Percentiles rank a stretch among this genome's conserved stretches.
Conservation (phyloP, 805 yeast species). For the Candida michaelii region DNA sequence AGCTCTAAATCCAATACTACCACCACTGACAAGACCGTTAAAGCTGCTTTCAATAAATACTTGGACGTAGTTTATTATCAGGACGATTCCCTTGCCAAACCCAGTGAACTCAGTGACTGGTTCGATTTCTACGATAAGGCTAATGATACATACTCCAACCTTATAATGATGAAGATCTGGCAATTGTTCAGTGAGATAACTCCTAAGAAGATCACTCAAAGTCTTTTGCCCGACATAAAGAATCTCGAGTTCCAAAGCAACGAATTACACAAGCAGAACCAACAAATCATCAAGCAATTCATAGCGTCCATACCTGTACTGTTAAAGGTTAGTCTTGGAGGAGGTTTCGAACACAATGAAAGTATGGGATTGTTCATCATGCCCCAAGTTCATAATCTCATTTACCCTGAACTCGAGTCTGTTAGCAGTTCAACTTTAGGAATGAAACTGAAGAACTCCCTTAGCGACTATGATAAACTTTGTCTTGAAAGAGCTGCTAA, state of each 20-base stretch:
- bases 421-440: slow-evolving; percentile 17
- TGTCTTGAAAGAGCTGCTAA: slow-evolving; percentile 37
- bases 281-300: slow-evolving; percentile 31
- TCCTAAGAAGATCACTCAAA: slow-evolving; percentile 20
- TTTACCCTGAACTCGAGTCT: slow-evolving; percentile 29
- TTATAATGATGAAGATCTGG: slow-evolving; percentile 62
- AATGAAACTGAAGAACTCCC: slow-evolving; percentile 20
- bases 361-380: slow-evolving; percentile 29
- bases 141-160: slow-evolving; percentile 48
- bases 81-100: slow-evolving; percentile 61
- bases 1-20: slow-evolving; percentile 38
- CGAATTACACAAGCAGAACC: slow-evolving; percentile 36
- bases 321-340: slow-evolving; percentile 29
- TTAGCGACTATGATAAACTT: slow-evolving; percentile 28
- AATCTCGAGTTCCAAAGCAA: slow-evolving; percentile 37
- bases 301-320: slow-evolving; percentile 28
- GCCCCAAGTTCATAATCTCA: slow-evolving; percentile 32
- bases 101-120: slow-evolving; percentile 73
- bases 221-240: slow-evolving; percentile 32
- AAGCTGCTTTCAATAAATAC: slow-evolving; percentile 71
- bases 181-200: slow-evolving; percentile 62
- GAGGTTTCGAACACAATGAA: slow-evolving; percentile 21
- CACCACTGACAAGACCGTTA: slow-evolving; percentile 61
- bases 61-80: slow-evolving; percentile 57
- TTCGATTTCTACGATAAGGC: slow-evolving; percentile 66